Percentiles rank a stretch among this genome's conserved stretches.
These are phyloP conservation scores for Claviceps spartinae DNA, from an alignment of 2,329 filamentous ascomycete species.

Conservation along the genomic window DNA sequence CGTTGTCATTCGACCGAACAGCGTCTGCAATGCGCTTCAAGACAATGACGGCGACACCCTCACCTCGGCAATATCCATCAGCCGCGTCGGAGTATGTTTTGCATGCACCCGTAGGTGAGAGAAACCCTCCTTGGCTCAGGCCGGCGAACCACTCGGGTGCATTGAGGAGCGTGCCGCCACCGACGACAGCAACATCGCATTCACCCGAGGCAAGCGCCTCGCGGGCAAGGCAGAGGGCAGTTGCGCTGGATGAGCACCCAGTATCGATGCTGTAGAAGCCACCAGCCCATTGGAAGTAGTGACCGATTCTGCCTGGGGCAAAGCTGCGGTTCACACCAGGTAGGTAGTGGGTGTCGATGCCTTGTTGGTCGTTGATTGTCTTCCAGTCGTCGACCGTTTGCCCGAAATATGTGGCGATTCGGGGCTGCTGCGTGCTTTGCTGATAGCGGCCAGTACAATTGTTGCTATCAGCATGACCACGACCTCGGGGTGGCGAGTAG, in stretches of 20 bases:
- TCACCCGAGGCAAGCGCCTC: slow-evolving; percentile 32
- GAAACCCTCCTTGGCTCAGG: slow-evolving; percentile 29
- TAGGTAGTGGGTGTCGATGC: slow-evolving; percentile 39
- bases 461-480: neutral
- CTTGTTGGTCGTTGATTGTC: slow-evolving; percentile 59
- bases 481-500: neutral
- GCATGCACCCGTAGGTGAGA: slow-evolving; percentile 20
- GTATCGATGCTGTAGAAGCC: slow-evolving; percentile 62
- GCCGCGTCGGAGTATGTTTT: slow-evolving; percentile 71
- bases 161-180: slow-evolving; percentile 24
- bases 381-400: slow-evolving; percentile 66
- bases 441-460: neutral
- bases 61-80: slow-evolving; percentile 71
- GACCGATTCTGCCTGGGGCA: slow-evolving; percentile 24
- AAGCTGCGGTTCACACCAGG: slow-evolving; percentile 2
- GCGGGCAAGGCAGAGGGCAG: slow-evolving; percentile 51
- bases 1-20: slow-evolving; percentile 60
- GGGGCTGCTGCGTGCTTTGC: slow-evolving; percentile 6
- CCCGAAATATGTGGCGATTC: slow-evolving; percentile 62
- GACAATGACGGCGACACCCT: slow-evolving; percentile 60
- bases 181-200: slow-evolving; percentile 58
- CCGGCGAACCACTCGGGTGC: slow-evolving; percentile 65
- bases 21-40: slow-evolving; percentile 72
- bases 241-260: slow-evolving; percentile 64
- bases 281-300: too few species aligned